Conservation (phyloP, 495 filamentous ascomycete genomes). For the Cairneyella variabilis region DNA sequence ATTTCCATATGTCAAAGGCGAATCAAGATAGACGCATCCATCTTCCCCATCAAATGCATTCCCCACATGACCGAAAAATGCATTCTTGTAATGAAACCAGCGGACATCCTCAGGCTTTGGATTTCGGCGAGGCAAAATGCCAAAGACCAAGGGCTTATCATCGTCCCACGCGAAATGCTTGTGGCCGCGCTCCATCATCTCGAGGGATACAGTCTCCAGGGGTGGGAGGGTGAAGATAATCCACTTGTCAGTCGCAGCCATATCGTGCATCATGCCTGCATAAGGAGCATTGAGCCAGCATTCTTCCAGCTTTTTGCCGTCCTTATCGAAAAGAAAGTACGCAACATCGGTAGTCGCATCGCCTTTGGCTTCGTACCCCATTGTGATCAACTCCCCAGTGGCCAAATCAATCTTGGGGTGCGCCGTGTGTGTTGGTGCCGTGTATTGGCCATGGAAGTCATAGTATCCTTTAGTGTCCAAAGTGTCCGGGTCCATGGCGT, state of each 20-base stretch:
- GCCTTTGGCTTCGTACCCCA: constrained; percentile 48
- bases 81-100: constrained; percentile 45
- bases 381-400: constrained; percentile 51
- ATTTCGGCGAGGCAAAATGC: constrained; percentile 41
- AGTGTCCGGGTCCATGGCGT: constrained; percentile 49
- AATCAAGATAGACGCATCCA: background rate
- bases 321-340: constrained; percentile 38
- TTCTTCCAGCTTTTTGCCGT: constrained; percentile 39
- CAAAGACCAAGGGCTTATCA: constrained; percentile 35
- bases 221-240: constrained; percentile 47
- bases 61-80: constrained; percentile 43
- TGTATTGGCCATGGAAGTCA: constrained; percentile 52
- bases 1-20: background rate
- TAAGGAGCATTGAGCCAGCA: constrained; percentile 46
- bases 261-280: constrained; percentile 53
- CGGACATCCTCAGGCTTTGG: constrained; percentile 42
- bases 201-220: background rate
- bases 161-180: constrained; percentile 40
- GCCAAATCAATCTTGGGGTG: constrained; percentile 56
- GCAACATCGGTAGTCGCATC: constrained; percentile 41
- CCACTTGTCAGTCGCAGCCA: constrained; percentile 46
- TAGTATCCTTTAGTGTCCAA: constrained; percentile 46
- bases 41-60: constrained; percentile 44
- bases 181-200: constrained; percentile 13
- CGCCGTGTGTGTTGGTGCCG: constrained; percentile 48